Evolutionary conservation across 306 rosid genomes (phyloP).

Genomic region (Cyamopsis tetragonoloba): DNA sequence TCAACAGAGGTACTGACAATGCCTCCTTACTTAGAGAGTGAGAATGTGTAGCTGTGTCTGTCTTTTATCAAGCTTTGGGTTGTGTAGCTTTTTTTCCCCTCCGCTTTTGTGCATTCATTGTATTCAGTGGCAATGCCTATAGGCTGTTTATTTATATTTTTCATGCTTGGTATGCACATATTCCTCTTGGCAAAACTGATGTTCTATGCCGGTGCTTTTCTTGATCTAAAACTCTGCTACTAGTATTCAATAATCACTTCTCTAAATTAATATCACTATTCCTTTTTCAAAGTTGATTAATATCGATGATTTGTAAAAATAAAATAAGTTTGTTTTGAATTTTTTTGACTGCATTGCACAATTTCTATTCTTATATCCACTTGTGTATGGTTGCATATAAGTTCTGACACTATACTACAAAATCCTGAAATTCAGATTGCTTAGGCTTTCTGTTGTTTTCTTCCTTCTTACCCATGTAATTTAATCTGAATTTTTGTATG

Average conservation of each 20-base stretch:
- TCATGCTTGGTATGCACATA: neutral
- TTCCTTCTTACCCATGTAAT: neutral
- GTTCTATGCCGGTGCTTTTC: neutral
- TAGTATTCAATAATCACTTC: no score
- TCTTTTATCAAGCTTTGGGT: neutral
- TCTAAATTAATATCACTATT: no score
- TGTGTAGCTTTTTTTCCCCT: neutral
- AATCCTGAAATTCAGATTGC: neutral
- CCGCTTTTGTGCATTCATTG: neutral
- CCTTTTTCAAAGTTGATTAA: neutral
- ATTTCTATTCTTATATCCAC: neutral
- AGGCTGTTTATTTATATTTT: neutral
- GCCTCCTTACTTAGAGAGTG: neutral
- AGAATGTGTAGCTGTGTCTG: neutral
- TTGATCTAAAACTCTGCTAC: neutral
- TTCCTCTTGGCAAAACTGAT: neutral
- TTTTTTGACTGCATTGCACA: neutral
- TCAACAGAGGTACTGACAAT: neutral
- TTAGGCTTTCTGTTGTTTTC: slow-evolving; percentile 3
- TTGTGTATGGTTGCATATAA: no score
- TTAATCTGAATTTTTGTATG: slow-evolving; percentile 28
- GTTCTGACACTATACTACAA: no score
- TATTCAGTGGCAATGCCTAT: neutral
- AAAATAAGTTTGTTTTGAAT: neutral
- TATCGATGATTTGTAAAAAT: neutral